These are phyloP conservation scores for Hapsidospora chrysogenum DNA, from an alignment of 495 filamentous ascomycete species.

Conservation along the genomic window DNA sequence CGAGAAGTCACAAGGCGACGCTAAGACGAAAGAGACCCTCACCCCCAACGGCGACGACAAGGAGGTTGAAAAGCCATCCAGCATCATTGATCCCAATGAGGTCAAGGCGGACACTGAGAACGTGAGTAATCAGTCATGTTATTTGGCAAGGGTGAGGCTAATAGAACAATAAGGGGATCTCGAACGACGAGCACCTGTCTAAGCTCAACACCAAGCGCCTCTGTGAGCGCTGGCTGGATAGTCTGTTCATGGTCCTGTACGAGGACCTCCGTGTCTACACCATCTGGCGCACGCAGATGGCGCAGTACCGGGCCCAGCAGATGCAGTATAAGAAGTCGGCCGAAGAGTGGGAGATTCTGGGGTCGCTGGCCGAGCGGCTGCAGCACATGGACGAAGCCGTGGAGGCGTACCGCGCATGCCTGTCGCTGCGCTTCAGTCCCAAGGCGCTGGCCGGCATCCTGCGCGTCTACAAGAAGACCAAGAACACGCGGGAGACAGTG, in stretches of 20 bases:
- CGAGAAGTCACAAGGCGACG: too few species aligned
- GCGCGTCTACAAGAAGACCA: conserved; percentile 51
- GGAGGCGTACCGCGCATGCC: conserved; percentile 77
- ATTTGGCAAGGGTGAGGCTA: too few species aligned
- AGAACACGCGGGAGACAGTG: conserved; percentile 58
- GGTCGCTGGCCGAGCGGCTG: conserved; percentile 77
- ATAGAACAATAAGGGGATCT: too few species aligned
- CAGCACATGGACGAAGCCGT: conserved; percentile 79
- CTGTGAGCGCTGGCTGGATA: conserved; percentile 95
- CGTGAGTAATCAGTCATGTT: too few species aligned
- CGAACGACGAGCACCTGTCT: conserved; percentile 35
- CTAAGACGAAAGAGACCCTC: conserved; percentile 13
- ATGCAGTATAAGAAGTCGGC: conserved; percentile 89
- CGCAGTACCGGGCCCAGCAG: conserved; percentile 74
- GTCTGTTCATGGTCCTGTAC: conserved; percentile 97
- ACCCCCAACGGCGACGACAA: conserved; percentile 22
- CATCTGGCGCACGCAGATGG: conserved; percentile 96
- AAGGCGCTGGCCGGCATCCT: conserved; percentile 79
- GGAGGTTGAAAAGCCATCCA: conserved; percentile 61
- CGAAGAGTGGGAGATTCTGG: conserved; percentile 96
- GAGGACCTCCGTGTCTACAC: conserved; percentile 97
- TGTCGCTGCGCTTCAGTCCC: conserved; percentile 70
- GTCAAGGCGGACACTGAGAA: conserved; percentile 67
- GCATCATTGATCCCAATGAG: conserved; percentile 65
- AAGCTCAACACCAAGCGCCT: conserved; percentile 87